phyloP scores from a whole-genome alignment of 331 rosid genomes.

The Cydonia oblonga region DNA sequence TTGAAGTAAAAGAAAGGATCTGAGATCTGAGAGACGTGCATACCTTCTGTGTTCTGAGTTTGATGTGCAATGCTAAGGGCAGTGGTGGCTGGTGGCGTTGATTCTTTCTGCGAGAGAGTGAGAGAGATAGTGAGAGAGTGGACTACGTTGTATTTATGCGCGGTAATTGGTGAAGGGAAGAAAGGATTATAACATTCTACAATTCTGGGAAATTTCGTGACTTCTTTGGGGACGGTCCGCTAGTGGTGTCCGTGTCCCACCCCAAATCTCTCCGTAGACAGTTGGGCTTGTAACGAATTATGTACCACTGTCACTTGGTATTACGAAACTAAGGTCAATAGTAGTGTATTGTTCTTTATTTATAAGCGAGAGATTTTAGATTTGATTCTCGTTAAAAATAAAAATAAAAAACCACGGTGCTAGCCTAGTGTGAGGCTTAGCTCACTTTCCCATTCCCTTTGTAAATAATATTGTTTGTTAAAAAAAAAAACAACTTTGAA shows the following conservation, averaged over 20 bases:
- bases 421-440: too few species aligned
- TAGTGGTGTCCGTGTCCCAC: background rate
- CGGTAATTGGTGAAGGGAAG: background rate
- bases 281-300: background rate
- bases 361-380: rapidly evolving
- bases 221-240: background rate
- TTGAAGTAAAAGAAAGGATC: background rate
- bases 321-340: too few species aligned
- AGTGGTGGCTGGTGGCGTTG: background rate
- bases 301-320: background rate
- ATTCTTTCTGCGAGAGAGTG: background rate
- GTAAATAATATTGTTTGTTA: too few species aligned
- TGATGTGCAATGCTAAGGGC: background rate
- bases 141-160: background rate
- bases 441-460: rapidly evolving
- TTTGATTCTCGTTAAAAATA: rapidly evolving
- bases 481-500: too few species aligned
- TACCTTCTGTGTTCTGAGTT: background rate
- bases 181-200: background rate
- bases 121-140: background rate
- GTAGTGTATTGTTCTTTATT: too few species aligned
- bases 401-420: rapidly evolving
- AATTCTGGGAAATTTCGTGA: background rate
- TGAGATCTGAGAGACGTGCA: background rate
- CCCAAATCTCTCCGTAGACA: background rate